A percentile compares a stretch with the other conserved stretches of the same genome.
Evolutionary conservation across 352 stramenopile species (phyloP).

Genomic region (Globisporangium takayamanum): DNA sequence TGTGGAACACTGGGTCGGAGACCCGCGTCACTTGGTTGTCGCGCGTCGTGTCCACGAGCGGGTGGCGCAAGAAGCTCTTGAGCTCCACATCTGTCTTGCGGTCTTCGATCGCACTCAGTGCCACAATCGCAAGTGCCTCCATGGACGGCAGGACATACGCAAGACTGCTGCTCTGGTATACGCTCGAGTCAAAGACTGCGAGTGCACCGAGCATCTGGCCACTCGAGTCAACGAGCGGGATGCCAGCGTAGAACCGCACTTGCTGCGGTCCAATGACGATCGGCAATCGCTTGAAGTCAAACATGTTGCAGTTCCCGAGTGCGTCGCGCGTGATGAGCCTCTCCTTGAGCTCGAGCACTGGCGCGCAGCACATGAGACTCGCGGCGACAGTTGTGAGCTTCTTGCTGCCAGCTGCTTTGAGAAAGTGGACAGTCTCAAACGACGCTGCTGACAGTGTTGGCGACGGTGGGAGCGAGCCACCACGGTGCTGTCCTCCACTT

Average conservation of each 20-base stretch:
- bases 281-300: constrained; percentile 50
- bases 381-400: constrained; percentile 51
- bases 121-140: constrained; percentile 26
- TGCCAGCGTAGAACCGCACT: constrained; percentile 63
- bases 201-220: constrained; percentile 47
- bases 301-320: constrained; percentile 20
- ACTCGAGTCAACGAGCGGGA: constrained; percentile 45
- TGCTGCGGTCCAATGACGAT: constrained; percentile 67
- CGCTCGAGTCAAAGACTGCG: constrained; percentile 52
- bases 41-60: constrained; percentile 31
- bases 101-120: constrained; percentile 32
- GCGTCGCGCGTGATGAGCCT: constrained; percentile 49
- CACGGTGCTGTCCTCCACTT: not conserved
- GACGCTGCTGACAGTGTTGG: constrained; percentile 6
- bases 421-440: constrained; percentile 29
- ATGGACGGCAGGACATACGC: constrained; percentile 36
- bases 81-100: constrained; percentile 43
- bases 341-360: constrained; percentile 38
- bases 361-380: constrained; percentile 64
- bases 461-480: constrained; percentile 6
- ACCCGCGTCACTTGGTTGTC: constrained; percentile 16
- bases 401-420: constrained; percentile 36
- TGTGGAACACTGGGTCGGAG: constrained; percentile 36
- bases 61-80: constrained; percentile 40
- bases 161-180: constrained; percentile 26